Evolutionary conservation across 345 rosid genomes (phyloP), one percentile per base, ranked within the genome.

Genomic region (Mallotus nudiflorus): DNA sequence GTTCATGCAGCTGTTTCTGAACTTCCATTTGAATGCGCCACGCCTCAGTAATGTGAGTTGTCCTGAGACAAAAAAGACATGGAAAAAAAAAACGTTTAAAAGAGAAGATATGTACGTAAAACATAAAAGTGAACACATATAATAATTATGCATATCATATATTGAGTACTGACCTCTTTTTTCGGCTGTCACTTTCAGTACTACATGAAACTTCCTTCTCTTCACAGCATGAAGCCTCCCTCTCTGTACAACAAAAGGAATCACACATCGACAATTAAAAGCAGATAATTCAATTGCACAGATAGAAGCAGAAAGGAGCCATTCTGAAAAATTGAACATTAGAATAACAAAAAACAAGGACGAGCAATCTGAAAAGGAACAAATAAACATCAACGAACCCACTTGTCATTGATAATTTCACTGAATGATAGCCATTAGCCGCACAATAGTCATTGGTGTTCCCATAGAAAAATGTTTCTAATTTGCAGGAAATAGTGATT

Each of bases 1-100:
- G 96, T 82, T 90, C 93, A 65, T 90, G 96, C 58, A 90, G 71
- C 75, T 88, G 93, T 80, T 88, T 90, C 81, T 90, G 96, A 71
- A 90, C 96, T 82, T 88, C 93, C 82, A 90, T 85, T 78, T 88
- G 96, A 90, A 88, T 84, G 69, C 88, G 91, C 59, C 88, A 64
- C 45, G 96, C 90, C 77, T 90, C 96, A 0, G 87, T 80, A 45
- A 90, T 64, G 37, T 88, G 87, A 11, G 72, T 60, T 53, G 72
- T 82, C 82, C 96, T 90, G 57, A 29, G 37, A 78, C 59, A 62
- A 22, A 27, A 24, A n/a, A 71, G 58, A 28, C 48, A n/a, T n/a
- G n/a, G 59, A 54, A 13, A 14, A 57, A 50, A 46, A 37, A 33
- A 25, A 62, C 60, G 13, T 14, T 52, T 52, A n/a, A 75, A 70